Conservation (phyloP, 2,329 filamentous ascomycete species). For the Geosmithia flava region DNA sequence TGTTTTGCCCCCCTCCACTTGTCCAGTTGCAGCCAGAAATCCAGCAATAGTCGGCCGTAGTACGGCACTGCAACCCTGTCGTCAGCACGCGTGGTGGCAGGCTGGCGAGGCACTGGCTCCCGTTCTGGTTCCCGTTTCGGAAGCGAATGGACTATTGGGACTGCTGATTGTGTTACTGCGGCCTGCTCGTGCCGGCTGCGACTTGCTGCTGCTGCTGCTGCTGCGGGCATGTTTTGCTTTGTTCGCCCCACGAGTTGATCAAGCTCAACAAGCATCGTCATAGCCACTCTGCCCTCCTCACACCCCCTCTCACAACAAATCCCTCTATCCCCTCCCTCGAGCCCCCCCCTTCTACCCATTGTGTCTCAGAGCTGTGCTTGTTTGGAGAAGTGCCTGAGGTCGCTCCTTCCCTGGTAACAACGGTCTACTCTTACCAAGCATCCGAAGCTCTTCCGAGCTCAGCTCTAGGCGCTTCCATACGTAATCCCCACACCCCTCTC, state of each 20-base stretch:
- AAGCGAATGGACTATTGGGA: no score
- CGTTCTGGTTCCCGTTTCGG: no score
- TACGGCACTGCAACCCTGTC: no score
- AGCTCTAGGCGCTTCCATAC: neutral
- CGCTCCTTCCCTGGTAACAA: neutral
- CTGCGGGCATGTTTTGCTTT: no score
- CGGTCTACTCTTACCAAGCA: no score
- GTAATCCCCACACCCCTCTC: neutral
- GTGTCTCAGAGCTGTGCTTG: neutral
- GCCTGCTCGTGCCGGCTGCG: no score
- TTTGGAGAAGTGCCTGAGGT: neutral
- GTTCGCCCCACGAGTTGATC: neutral
- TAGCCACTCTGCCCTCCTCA: neutral
- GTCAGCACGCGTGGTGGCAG: no score
- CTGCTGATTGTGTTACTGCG: no score
- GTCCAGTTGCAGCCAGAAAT: neutral
- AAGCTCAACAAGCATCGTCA: neutral
- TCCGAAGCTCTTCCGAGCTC: neutral
- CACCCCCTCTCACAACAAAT: neutral
- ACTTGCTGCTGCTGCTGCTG: no score
- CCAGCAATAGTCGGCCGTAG: no score
- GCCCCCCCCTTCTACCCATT: neutral
- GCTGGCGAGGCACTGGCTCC: no score
- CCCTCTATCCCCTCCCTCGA: neutral
- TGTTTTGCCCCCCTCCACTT: neutral